Conservation (phyloP, 495 filamentous ascomycete genomes). For the Pseudomonodictys pantanalensis region DNA sequence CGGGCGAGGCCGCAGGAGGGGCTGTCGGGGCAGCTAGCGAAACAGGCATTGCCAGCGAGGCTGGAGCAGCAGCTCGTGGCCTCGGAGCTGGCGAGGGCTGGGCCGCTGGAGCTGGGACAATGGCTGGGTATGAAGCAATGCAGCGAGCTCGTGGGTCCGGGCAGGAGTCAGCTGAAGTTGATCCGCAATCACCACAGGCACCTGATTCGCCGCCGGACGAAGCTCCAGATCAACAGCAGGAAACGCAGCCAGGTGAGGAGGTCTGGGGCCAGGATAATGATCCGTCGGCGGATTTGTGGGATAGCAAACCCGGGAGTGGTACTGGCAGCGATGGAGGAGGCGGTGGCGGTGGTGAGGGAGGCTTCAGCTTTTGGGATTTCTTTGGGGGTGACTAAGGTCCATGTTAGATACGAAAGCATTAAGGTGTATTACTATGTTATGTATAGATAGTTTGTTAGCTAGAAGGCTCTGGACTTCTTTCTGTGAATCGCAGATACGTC, state of each 20-base stretch:
- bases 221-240: neutral
- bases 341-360: slow-evolving; percentile 43
- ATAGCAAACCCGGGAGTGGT: slow-evolving; percentile 32
- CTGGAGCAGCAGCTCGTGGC: slow-evolving; percentile 42
- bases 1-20: slow-evolving; percentile 43
- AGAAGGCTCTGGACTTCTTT: no score
- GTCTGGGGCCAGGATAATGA: slow-evolving; percentile 17
- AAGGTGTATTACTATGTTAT: no score
- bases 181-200: slow-evolving; percentile 5
- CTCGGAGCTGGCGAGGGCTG: slow-evolving; percentile 47
- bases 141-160: slow-evolving; percentile 45
- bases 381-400: no score
- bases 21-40: slow-evolving; percentile 41
- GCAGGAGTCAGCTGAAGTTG: neutral
- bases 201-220: slow-evolving; percentile 1
- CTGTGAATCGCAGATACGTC: no score
- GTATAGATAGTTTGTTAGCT: no score
- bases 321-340: slow-evolving; percentile 1
- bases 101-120: slow-evolving; percentile 54
- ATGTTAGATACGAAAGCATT: no score
- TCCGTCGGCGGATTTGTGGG: no score
- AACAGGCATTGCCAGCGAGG: slow-evolving; percentile 44
- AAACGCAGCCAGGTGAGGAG: slow-evolving; percentile 10
- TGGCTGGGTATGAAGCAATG: slow-evolving; percentile 66
- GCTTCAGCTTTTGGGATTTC: no score